These are phyloP conservation scores for Corinectria fuckeliana DNA, from an alignment of 2,329 filamentous ascomycete species.

Conservation along the genomic window DNA sequence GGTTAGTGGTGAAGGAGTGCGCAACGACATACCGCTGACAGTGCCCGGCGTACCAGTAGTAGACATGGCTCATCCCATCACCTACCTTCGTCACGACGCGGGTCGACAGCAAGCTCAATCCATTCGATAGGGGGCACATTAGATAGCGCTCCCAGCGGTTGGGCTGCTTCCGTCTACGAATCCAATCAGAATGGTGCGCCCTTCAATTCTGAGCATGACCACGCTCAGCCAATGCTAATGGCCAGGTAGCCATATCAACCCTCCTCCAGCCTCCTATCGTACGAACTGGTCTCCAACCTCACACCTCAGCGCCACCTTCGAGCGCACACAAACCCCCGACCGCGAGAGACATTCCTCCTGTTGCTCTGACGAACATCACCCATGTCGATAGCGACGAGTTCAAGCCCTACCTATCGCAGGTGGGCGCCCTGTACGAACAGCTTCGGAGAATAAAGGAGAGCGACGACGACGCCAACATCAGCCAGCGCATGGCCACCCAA, in stretches of 20 bases:
- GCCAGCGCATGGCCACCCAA: slow-evolving; percentile 47
- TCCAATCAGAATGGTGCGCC: slow-evolving; percentile 80
- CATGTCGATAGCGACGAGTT: slow-evolving; percentile 83
- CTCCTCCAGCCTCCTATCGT: slow-evolving; percentile 91
- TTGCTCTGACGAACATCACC: slow-evolving; percentile 86
- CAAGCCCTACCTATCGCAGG: slow-evolving; percentile 81
- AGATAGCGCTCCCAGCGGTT: slow-evolving; percentile 68
- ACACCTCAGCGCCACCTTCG: slow-evolving; percentile 72
- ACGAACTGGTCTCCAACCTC: slow-evolving; percentile 83
- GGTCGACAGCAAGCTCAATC: slow-evolving; percentile 86
- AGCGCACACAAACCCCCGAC: slow-evolving; percentile 83
- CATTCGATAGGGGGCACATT: slow-evolving; percentile 85
- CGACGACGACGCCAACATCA: slow-evolving; percentile 65
- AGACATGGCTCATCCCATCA: slow-evolving; percentile 55
- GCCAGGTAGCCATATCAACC: slow-evolving; percentile 78
- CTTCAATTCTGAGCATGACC: not conserved
- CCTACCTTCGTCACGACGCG: slow-evolving; percentile 66
- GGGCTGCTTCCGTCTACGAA: slow-evolving; percentile 67
- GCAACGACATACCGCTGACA: slow-evolving; percentile 26
- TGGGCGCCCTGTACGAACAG: slow-evolving; percentile 87
- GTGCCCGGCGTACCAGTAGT: slow-evolving; percentile 36
- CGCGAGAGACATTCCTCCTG: slow-evolving; percentile 88
- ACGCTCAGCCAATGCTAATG: slow-evolving; percentile 20
- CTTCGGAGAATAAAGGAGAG: slow-evolving; percentile 83
- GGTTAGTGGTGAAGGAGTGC: slow-evolving; percentile 46